phyloP scores from a whole-genome alignment of 345 rosid genomes.

The Salix suchowensis region DNA sequence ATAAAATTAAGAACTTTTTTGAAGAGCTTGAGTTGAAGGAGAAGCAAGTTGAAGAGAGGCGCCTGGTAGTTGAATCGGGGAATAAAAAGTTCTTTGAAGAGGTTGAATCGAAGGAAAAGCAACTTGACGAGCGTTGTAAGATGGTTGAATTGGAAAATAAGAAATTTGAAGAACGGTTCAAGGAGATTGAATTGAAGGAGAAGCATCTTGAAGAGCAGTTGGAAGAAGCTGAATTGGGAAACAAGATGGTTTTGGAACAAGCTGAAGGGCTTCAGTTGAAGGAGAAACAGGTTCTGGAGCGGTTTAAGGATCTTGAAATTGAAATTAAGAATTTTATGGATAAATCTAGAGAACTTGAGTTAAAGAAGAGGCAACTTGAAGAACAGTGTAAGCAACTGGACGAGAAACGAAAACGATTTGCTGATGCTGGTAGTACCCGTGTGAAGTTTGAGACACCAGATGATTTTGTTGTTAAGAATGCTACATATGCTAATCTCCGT shows the following conservation, averaged over 20 bases:
- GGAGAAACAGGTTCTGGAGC: neutral
- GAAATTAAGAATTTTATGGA: neutral
- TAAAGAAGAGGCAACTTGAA: conserved; percentile 22
- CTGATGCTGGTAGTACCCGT: neutral
- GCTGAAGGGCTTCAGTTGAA: neutral
- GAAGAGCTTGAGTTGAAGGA: neutral
- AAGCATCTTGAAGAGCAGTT: neutral
- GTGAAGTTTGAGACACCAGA: conserved; percentile 11
- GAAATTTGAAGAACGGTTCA: neutral
- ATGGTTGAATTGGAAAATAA: neutral
- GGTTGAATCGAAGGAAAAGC: neutral
- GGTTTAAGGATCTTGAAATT: neutral
- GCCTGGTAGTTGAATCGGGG: neutral
- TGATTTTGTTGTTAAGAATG: neutral
- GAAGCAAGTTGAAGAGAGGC: neutral
- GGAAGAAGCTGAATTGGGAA: neutral
- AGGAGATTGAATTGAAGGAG: neutral
- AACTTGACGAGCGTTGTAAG: neutral
- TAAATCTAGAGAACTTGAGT: neutral
- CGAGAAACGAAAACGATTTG: neutral
- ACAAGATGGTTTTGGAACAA: neutral
- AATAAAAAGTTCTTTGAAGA: neutral
- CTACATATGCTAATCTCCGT: neutral
- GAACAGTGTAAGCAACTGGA: conserved; percentile 8
- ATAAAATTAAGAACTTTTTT: neutral